A percentile compares a stretch with the other conserved stretches of the same genome.
phyloP scores from a whole-genome alignment of 805 yeast genomes.

The Hanseniaspora singularis region DNA sequence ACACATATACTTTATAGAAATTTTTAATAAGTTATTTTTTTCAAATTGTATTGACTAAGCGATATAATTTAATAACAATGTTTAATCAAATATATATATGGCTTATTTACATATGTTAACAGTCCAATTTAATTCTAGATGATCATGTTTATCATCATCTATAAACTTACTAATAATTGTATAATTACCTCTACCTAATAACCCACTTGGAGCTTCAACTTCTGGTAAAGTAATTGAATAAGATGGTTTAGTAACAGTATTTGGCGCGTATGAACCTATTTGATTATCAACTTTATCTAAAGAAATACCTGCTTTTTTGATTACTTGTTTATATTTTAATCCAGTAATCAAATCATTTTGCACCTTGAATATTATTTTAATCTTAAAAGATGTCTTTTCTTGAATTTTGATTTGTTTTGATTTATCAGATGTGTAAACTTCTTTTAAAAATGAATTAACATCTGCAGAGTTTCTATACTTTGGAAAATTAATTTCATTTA shows the following conservation, averaged over 20 bases:
- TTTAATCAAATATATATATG: no score
- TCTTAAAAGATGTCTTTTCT: slow-evolving; percentile 62
- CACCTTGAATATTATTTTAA: slow-evolving; percentile 64
- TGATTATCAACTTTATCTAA: slow-evolving; percentile 81
- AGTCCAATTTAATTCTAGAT: slow-evolving; percentile 71
- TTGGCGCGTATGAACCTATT: slow-evolving; percentile 84
- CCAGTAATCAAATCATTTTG: slow-evolving; percentile 91
- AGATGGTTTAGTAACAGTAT: slow-evolving; percentile 64
- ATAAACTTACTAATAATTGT: slow-evolving; percentile 69
- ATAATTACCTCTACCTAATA: slow-evolving; percentile 78
- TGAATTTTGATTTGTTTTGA: slow-evolving; percentile 51
- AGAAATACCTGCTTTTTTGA: slow-evolving; percentile 77
- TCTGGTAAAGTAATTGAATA: slow-evolving; percentile 51
- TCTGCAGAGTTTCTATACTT: slow-evolving; percentile 11
- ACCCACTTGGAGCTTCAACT: slow-evolving; percentile 85
- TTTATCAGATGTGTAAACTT: not conserved
- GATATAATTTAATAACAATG: no score
- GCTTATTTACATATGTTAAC: slow-evolving; percentile 64
- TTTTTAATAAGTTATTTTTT: no score
- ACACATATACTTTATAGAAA: no score
- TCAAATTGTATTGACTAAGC: no score
- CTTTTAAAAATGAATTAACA: slow-evolving; percentile 11
- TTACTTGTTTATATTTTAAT: slow-evolving; percentile 68
- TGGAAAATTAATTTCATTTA: slow-evolving; percentile 46
- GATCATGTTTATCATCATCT: slow-evolving; percentile 72